Percentiles rank a stretch among this genome's conserved stretches.
phyloP scores from a whole-genome alignment of 2,329 filamentous ascomycete genomes.

The Monilinia vaccinii-corymbosi region DNA sequence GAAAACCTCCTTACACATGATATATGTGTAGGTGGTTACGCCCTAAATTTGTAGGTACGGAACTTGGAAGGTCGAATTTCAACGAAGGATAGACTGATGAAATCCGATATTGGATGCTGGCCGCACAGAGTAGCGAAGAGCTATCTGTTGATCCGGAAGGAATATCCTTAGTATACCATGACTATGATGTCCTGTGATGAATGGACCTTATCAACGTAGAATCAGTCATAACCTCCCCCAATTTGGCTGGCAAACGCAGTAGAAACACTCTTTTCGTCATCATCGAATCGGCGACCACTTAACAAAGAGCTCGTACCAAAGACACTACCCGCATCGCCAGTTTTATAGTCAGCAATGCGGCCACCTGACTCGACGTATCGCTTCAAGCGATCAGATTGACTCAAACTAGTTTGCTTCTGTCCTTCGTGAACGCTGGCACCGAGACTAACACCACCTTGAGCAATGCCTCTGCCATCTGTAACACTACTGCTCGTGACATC shows the following conservation, averaged over 20 bases:
- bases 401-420: constrained; percentile 64
- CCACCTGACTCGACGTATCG: constrained; percentile 85
- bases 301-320: constrained; percentile 50
- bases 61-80: constrained; percentile 2
- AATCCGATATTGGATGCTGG: constrained; percentile 8
- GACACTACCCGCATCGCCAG: constrained; percentile 52
- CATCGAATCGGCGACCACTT: constrained; percentile 50
- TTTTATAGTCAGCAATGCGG: constrained; percentile 48
- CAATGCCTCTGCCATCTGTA: constrained; percentile 63
- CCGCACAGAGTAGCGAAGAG: constrained; percentile 7
- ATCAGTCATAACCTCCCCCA: constrained; percentile 40
- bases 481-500: constrained; percentile 68
- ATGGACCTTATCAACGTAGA: constrained; percentile 9
- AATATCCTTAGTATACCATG: constrained; percentile 6
- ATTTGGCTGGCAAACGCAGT: constrained; percentile 96
- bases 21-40: neutral
- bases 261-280: constrained; percentile 92
- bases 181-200: neutral
- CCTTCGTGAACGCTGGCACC: constrained; percentile 67
- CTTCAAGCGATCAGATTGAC: constrained; percentile 83
- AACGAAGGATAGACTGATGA: constrained; percentile 12
- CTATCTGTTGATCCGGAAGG: constrained; percentile 10
- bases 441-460: constrained; percentile 82
- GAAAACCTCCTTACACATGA: constrained; percentile 4
- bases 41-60: neutral